A percentile compares a stretch with the other conserved stretches of the same genome.
Conservation (phyloP, 2,329 filamentous ascomycete species). For the Stemphylium lycopersici region DNA sequence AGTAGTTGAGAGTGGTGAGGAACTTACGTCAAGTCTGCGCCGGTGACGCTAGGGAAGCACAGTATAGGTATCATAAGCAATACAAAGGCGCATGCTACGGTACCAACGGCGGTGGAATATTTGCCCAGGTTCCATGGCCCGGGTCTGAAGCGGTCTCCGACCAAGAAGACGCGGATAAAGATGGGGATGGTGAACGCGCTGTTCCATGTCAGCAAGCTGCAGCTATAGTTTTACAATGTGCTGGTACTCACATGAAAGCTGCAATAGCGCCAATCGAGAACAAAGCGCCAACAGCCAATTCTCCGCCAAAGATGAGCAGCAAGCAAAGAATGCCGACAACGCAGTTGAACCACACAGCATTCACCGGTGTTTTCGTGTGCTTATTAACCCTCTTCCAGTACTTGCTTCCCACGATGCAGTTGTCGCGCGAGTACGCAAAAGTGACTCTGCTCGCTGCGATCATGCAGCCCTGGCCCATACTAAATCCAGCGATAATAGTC, state of each 20-base stretch:
- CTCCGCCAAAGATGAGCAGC: constrained; percentile 69
- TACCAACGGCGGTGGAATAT: constrained; percentile 63
- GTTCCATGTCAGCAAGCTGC: background rate
- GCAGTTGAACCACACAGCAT: constrained; percentile 72
- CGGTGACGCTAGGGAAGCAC: constrained; percentile 66
- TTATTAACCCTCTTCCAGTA: constrained; percentile 67
- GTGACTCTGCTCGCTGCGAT: constrained; percentile 70
- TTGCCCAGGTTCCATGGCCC: constrained; percentile 73
- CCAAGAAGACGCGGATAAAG: constrained; percentile 64
- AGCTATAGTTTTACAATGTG: background rate
- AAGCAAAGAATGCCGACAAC: constrained; percentile 64
- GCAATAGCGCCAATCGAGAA: constrained; percentile 74
- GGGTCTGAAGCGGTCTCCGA: constrained; percentile 67
- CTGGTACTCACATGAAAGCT: constrained; percentile 60
- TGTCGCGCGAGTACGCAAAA: constrained; percentile 75
- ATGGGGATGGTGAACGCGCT: constrained; percentile 62
- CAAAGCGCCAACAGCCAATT: constrained; percentile 68
- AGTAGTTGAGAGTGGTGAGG: background rate
- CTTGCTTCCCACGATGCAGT: constrained; percentile 67
- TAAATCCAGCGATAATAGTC: constrained; percentile 72
- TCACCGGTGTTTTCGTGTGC: constrained; percentile 69
- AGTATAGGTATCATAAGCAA: constrained; percentile 71
- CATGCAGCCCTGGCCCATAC: constrained; percentile 77
- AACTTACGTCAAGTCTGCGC: constrained; percentile 59
- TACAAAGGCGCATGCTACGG: constrained; percentile 64